Percentiles rank a stretch among this genome's conserved stretches.
These are phyloP conservation scores for Daldinia grandis DNA, from an alignment of 495 filamentous ascomycete species.

Conservation along the genomic window DNA sequence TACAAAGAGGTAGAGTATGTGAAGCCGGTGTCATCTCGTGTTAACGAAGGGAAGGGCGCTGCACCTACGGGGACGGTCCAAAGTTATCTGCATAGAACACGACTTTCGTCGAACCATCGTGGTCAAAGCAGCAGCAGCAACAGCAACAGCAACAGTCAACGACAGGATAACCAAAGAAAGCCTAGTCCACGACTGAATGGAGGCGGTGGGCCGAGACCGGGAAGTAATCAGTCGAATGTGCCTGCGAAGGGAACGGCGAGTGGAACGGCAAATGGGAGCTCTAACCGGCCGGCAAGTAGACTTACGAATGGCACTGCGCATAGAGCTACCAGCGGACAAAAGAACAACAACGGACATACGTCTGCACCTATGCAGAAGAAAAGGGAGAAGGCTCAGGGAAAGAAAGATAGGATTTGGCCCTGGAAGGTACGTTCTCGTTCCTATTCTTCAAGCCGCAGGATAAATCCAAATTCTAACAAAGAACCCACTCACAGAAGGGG, in stretches of 20 bases:
- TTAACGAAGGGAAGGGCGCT: neutral
- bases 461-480: neutral
- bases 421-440: constrained; percentile 4
- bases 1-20: neutral
- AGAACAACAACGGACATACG: neutral
- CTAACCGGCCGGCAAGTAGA: neutral
- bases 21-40: neutral
- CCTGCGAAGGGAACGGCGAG: neutral
- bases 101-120: neutral
- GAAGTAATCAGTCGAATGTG: neutral
- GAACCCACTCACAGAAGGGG: neutral
- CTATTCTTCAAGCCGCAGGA: neutral
- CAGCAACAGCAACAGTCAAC: neutral
- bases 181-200: neutral
- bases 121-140: neutral
- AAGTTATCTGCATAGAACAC: neutral
- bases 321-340: neutral
- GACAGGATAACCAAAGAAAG: neutral
- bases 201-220: neutral
- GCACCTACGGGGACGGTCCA: neutral
- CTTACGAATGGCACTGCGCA: neutral
- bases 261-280: neutral
- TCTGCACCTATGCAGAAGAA: neutral
- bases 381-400: neutral
- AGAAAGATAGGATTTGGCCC: neutral